Percentiles rank a stretch among this genome's conserved stretches.
Conservation (phyloP, 2,329 filamentous ascomycete species). For the Alternaria sp. region DNA sequence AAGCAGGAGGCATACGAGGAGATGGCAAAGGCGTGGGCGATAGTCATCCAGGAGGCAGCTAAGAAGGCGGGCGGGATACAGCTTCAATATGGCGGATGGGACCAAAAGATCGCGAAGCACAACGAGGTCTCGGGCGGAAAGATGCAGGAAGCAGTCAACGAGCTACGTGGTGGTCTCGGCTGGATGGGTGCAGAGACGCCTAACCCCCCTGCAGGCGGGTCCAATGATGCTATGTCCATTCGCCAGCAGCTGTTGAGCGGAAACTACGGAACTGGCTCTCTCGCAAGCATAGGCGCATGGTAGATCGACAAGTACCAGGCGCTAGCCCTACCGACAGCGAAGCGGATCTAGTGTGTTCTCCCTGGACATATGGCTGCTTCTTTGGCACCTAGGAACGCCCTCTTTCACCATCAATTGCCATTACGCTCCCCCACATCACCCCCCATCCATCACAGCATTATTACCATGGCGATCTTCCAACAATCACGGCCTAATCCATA, state of each 20-base stretch:
- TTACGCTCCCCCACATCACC: background rate
- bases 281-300: constrained; percentile 66
- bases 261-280: constrained; percentile 63
- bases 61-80: constrained; percentile 92
- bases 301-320: constrained; percentile 41
- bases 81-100: constrained; percentile 90
- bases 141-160: constrained; percentile 79
- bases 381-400: background rate
- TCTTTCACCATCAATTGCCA: background rate
- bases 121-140: constrained; percentile 86
- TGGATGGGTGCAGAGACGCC: constrained; percentile 71
- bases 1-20: constrained; percentile 97
- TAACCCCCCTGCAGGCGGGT: constrained; percentile 30
- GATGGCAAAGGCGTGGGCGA: constrained; percentile 89
- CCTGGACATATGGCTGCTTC: background rate
- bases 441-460: constrained; percentile 10
- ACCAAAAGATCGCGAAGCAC: constrained; percentile 84
- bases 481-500: constrained; percentile 22
- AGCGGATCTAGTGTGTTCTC: background rate
- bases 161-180: constrained; percentile 76
- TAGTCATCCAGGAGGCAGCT: constrained; percentile 88
- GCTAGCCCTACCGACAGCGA: background rate
- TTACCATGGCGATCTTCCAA: constrained; percentile 10
- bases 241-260: constrained; percentile 62
- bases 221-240: constrained; percentile 47